phyloP scores from a whole-genome alignment of 768 basidiomycete genomes.

The Tremella mesenterica region DNA sequence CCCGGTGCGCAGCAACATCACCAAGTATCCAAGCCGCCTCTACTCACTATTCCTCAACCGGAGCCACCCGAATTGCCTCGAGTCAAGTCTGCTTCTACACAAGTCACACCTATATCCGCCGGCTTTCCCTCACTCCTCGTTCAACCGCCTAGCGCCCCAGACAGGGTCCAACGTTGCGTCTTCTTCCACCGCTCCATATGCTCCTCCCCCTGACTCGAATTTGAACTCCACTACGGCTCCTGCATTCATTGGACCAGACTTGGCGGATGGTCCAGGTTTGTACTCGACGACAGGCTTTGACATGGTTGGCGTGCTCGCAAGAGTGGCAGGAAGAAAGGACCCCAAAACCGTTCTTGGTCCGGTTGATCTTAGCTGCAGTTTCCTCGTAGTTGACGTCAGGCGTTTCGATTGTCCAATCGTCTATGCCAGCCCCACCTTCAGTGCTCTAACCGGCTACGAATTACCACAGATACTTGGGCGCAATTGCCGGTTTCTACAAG shows the following conservation, averaged over 20 bases:
- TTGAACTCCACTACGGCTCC: conserved; percentile 8
- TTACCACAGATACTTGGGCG: conserved; percentile 65
- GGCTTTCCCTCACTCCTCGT: neutral
- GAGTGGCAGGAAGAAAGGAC: conserved; percentile 64
- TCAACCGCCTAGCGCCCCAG: conserved; percentile 2
- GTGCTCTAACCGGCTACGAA: conserved; percentile 47
- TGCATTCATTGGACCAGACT: conserved; percentile 10
- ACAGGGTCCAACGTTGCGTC: conserved; percentile 29
- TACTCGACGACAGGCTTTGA: conserved; percentile 92
- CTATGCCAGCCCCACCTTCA: conserved; percentile 81
- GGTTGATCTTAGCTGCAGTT: conserved; percentile 85
- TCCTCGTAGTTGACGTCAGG: conserved; percentile 77
- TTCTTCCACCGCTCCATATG: conserved; percentile 31
- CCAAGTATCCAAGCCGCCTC: neutral
- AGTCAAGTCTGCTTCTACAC: conserved; percentile 1
- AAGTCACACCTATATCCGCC: conserved; percentile 9
- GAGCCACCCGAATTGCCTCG: neutral
- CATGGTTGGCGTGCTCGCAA: conserved; percentile 67
- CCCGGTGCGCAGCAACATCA: neutral
- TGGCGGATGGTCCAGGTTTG: conserved; percentile 48
- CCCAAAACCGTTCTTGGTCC: conserved; percentile 75
- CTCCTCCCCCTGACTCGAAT: conserved; percentile 22
- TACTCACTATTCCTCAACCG: neutral
- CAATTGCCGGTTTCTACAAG: conserved; percentile 58
- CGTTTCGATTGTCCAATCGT: conserved; percentile 77